A percentile compares a stretch with the other conserved stretches of the same genome.
Conservation (phyloP, 2,329 filamentous ascomycete species). For the Colletotrichum ledebouriae region DNA sequence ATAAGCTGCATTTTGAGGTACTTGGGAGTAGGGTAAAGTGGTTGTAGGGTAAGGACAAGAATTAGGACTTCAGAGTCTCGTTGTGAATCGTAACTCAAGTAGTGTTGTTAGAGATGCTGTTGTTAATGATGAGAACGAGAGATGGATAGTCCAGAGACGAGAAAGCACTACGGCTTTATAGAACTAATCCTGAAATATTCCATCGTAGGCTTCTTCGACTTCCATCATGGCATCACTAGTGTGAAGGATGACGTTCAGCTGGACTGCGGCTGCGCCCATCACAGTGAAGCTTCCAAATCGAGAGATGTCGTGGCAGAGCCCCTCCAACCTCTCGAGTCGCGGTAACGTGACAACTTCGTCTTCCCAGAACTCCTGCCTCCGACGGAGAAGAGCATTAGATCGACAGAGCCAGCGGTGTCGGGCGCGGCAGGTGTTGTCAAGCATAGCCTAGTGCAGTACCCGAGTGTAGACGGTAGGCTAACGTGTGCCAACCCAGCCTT, state of each 20-base stretch:
- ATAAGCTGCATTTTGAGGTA: conserved; percentile 33
- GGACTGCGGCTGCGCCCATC: conserved; percentile 15
- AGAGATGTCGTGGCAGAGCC: conserved; percentile 18
- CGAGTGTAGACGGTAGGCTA: conserved; percentile 6
- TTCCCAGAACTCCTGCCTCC: background rate
- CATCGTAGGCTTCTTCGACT: background rate
- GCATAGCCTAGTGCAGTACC: background rate
- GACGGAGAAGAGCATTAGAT: background rate
- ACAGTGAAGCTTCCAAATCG: background rate
- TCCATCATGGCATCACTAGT: background rate
- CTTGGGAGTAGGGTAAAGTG: background rate
- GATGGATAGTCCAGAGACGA: background rate
- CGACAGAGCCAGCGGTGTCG: background rate
- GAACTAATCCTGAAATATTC: background rate
- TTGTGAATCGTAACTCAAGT: background rate
- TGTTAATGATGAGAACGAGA: conserved; percentile 11
- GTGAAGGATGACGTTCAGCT: conserved; percentile 15
- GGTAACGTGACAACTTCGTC: background rate
- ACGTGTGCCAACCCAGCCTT: background rate
- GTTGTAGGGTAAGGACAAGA: background rate
- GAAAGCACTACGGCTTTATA: conserved; percentile 18
- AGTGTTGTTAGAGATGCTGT: conserved; percentile 16
- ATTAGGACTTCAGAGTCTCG: background rate
- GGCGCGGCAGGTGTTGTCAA: background rate
- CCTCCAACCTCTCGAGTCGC: background rate